Evolutionary conservation across 1,284 basidiomycete species (phyloP).

Genomic region (Sporisorium exsertum): DNA sequence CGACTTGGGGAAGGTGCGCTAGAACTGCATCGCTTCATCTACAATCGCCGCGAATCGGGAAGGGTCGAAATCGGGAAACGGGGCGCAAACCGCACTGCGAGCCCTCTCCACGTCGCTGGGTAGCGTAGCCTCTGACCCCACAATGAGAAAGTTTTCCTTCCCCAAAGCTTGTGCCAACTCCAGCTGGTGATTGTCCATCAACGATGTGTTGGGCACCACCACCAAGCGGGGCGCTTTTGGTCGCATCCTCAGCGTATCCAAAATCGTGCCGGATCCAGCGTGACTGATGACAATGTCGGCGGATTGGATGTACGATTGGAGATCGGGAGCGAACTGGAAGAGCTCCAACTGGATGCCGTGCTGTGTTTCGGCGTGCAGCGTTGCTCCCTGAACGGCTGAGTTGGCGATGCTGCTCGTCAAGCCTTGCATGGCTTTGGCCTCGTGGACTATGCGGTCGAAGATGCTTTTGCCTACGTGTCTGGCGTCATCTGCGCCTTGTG

Average conservation of each 20-base stretch:
- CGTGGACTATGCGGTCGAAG: slow-evolving; percentile 31
- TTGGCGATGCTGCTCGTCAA: background rate
- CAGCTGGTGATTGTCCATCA: slow-evolving; percentile 93
- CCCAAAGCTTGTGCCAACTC: slow-evolving; percentile 82
- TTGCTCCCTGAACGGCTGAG: slow-evolving; percentile 18
- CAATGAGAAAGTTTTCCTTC: slow-evolving; percentile 23
- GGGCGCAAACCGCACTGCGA: background rate
- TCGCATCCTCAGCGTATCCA: slow-evolving; percentile 81
- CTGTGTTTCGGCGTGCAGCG: slow-evolving; percentile 28
- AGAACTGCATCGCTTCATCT: slow-evolving; percentile 30
- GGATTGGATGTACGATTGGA: slow-evolving; percentile 71
- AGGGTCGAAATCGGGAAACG: slow-evolving; percentile 47
- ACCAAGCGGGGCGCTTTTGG: slow-evolving; percentile 76
- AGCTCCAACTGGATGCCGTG: slow-evolving; percentile 39
- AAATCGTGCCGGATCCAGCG: slow-evolving; percentile 93
- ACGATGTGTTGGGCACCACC: slow-evolving; percentile 86
- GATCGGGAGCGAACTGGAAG: slow-evolving; percentile 50
- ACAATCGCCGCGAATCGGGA: slow-evolving; percentile 36
- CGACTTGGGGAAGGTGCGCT: background rate
- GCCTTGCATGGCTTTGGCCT: slow-evolving; percentile 32
- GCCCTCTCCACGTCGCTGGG: slow-evolving; percentile 30
- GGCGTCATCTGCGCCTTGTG: background rate
- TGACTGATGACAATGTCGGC: slow-evolving; percentile 89
- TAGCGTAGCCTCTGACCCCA: slow-evolving; percentile 30
- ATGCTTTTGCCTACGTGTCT: slow-evolving; percentile 11